Base-by-base conservation (phyloP, 75 land plant species). In the Isoetes taiwanensis region DNA sequence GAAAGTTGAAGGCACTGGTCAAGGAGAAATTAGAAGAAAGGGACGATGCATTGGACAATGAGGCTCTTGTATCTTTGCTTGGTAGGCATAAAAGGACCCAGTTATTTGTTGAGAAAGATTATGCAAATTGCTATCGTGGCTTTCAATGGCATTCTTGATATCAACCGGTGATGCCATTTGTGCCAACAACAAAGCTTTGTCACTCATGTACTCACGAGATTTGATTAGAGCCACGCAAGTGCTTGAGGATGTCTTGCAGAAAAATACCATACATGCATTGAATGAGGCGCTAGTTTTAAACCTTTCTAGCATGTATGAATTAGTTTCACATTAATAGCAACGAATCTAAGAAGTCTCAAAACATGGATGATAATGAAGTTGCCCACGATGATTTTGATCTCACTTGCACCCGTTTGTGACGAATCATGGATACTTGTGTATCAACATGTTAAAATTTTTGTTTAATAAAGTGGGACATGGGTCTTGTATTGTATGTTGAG, bases 141-240 rank as follows among this genome's bases (percentile, higher is more conserved):
- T n/a, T n/a, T n/a, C n/a, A n/a, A n/a, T n/a, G n/a, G n/a, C n/a
- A n/a, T n/a, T n/a, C n/a, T n/a, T n/a, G n/a, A n/a, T n/a, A n/a
- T n/a, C n/a, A n/a, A n/a, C 50, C 6, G 50, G 50, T 6, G 50
- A 46, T 19, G 50, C 19, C 5, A 3, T 46, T 6, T 19, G 25
- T 8, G 50, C 50, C 6, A 46, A 46, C 50, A 46, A 46, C 50
- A 46, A 46, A n/a, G 50, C 50, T 6, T 23, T 46, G 50, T 46
- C 21, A 16, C 50, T 46, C 50, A 46, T 46, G 50, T 46, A 46
- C 50, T 46, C 50, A 23, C 16, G 50, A n/a, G 50, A 46, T n/a
- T 19, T 46, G 50, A 16, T 46, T n/a, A 5, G 50, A n/a, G 50
- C 50, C 12, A 46, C 50, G 50, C 50, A 46, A 23, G 50, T 46